These are phyloP conservation scores for Microstegium vimineum DNA, from an alignment of 176 grass and related monocot genomes.

Conservation along the genomic window DNA sequence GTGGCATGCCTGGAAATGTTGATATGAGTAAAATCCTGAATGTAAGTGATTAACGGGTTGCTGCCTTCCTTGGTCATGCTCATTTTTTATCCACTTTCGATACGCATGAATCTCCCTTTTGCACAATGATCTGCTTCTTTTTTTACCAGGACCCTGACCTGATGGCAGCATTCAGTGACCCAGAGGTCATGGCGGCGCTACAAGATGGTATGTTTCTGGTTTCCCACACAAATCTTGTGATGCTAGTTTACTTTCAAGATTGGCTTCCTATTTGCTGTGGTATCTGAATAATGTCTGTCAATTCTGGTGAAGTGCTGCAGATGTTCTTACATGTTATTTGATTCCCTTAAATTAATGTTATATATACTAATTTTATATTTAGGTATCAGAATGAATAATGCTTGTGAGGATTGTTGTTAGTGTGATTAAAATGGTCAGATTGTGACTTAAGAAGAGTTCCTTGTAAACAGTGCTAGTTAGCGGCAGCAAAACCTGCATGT, in stretches of 20 bases:
- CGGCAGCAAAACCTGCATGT: no score
- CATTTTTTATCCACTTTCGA: background rate
- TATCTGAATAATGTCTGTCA: background rate
- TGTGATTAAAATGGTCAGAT: background rate
- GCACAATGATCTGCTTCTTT: constrained; percentile 19
- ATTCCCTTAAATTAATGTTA: background rate
- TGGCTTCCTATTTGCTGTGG: background rate
- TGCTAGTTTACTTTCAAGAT: background rate
- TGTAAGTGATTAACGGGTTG: constrained; percentile 39
- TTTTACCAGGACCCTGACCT: constrained; percentile 72
- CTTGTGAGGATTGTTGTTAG: background rate
- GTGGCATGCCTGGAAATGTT: constrained; percentile 61
- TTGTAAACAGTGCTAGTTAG: background rate
- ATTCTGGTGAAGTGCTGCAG: background rate
- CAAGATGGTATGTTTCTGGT: constrained; percentile 68
- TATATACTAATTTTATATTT: background rate
- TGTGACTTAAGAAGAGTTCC: background rate
- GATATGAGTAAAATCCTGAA: constrained; percentile 91
- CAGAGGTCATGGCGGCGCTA: constrained; percentile 84
- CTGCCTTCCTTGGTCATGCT: background rate
- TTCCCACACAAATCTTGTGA: background rate
- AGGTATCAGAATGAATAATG: background rate
- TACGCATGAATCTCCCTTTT: background rate
- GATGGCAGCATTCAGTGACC: constrained; percentile 83
- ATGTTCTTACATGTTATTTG: background rate